Evolutionary conservation across 306 rosid genomes (phyloP), one percentile per base, ranked within the genome.

Genomic region (Morella rubra): DNA sequence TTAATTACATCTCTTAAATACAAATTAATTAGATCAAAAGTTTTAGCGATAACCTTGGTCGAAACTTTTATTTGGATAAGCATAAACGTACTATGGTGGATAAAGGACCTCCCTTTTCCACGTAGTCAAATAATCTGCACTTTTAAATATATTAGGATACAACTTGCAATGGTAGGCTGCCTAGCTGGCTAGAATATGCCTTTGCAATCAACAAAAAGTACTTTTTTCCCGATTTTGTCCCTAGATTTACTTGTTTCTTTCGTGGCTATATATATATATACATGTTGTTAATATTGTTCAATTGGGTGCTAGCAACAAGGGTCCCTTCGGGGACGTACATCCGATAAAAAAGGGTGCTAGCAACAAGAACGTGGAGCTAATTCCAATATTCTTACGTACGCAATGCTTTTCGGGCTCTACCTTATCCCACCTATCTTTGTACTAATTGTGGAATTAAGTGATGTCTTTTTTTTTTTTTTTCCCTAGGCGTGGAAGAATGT

Each of bases 81-180:
- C 20, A 16, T 52, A 55, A 55, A 7, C n/a, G n/a, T n/a, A n/a
- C 7, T 19, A 55, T 18, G 32, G 12, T 4, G 32, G 32, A 8
- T 40, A 12, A 32, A 22, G 12, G n/a, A n/a, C 13, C 40, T 56
- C 37, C 47, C 44, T 16, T 24, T 70, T 27, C 18, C 72, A 59
- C 66, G 76, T 71, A 78, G 61, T 60, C 22, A 53, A 24, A 71
- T 45, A 13, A 53, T 24, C 24, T 71, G 76, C 81, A 77, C 76
- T 32, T 70, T 60, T 32, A 52, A 59, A 2, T 32, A 62, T 49
- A 11, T 16, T 0, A 47, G 62, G 16, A 32, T 18, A 37, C 52
- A 75, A 75, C 5, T 52, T 52, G 20, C 58, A 52, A 16, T 16
- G n/a, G 58, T 8, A 4, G 7, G 7, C n/a, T n/a, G 20, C 5